Evolutionary conservation across 345 rosid genomes (phyloP).

Genomic region (Gynandropsis gynandra): DNA sequence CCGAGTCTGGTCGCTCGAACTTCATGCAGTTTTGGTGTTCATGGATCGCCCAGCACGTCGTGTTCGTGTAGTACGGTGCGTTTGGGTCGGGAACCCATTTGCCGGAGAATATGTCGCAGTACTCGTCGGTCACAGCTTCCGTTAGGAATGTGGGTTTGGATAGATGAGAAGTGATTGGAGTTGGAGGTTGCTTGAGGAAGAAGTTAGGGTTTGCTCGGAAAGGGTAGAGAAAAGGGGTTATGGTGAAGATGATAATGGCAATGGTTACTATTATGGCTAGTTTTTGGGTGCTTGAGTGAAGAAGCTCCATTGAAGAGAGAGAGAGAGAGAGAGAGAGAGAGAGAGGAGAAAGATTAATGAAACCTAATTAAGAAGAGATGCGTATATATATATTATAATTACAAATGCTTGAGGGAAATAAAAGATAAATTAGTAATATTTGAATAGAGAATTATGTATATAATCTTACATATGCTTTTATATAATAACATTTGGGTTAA

Average conservation of each 20-base stretch:
- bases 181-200: slow-evolving; percentile 24
- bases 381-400: slow-evolving; percentile 11
- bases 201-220: slow-evolving; percentile 31
- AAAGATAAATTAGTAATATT: neutral
- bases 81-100: slow-evolving; percentile 70
- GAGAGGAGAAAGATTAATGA: neutral
- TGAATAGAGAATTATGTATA: too few relatives aligned
- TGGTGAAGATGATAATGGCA: slow-evolving; percentile 24
- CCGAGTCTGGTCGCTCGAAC: slow-evolving; percentile 71
- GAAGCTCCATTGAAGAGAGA: slow-evolving; percentile 27
- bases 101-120: slow-evolving; percentile 69
- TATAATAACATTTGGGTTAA: too few relatives aligned
- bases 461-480: too few relatives aligned
- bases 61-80: slow-evolving; percentile 82
- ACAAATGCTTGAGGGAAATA: slow-evolving; percentile 9
- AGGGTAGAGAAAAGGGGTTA: slow-evolving; percentile 29
- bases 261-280: slow-evolving; percentile 24
- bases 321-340: slow-evolving; percentile 16
- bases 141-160: slow-evolving; percentile 21
- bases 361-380: slow-evolving; percentile 6
- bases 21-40: slow-evolving; percentile 94
- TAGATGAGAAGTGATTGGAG: slow-evolving; percentile 16
- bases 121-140: neutral
- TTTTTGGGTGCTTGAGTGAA: slow-evolving; percentile 28
- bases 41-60: slow-evolving; percentile 92